phyloP scores from a whole-genome alignment of 305 asterid species.

The Fraxinus latifolia region DNA sequence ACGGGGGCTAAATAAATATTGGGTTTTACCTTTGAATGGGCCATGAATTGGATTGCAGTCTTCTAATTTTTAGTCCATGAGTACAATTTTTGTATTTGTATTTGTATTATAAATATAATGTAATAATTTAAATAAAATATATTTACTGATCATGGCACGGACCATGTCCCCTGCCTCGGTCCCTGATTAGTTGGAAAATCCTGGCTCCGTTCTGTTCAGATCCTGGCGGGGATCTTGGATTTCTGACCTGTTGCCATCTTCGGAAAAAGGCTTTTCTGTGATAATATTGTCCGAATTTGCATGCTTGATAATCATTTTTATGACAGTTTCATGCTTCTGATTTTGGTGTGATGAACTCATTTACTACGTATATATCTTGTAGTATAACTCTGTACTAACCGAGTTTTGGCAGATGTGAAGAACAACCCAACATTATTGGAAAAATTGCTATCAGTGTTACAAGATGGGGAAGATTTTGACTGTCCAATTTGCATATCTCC shows the following conservation, averaged over 20 bases:
- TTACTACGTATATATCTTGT: background rate
- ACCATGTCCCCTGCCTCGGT: background rate
- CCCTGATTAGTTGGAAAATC: background rate
- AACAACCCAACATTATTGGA: conserved; percentile 67
- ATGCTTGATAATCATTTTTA: background rate
- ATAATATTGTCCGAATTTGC: background rate
- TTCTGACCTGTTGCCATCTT: background rate
- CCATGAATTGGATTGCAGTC: background rate
- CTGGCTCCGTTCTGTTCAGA: background rate
- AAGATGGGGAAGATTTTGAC: conserved; percentile 85
- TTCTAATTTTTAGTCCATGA: background rate
- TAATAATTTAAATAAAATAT: background rate
- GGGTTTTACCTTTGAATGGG: background rate
- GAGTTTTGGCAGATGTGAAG: conserved; percentile 57
- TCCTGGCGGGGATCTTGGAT: background rate
- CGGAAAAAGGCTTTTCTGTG: background rate
- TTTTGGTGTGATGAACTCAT: background rate
- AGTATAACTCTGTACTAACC: background rate
- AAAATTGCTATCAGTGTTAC: conserved; percentile 63
- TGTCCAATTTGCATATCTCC: conserved; percentile 87
- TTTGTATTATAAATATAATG: background rate
- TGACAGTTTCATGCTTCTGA: background rate
- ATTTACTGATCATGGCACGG: background rate
- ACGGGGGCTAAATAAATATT: background rate
- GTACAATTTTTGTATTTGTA: background rate